Evolutionary conservation across 169 alveolate species (phyloP).

Genomic region (Plasmodium inui): DNA sequence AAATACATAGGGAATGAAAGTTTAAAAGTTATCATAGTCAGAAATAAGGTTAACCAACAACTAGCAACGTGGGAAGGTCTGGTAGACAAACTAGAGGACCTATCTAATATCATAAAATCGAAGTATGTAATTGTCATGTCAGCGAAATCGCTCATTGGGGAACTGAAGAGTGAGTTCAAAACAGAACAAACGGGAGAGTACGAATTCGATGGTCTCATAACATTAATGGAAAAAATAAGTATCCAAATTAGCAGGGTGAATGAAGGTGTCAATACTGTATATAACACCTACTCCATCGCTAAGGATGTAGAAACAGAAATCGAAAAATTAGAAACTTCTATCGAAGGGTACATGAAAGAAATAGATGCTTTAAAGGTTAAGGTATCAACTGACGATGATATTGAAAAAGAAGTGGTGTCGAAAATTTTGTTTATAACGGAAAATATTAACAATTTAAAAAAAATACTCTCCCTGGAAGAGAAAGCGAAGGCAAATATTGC

Average conservation of each 20-base stretch:
- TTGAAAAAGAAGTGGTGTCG: not conserved
- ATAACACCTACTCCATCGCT: not conserved
- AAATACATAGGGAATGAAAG: not conserved
- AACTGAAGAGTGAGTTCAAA: not conserved
- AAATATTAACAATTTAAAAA: conserved; percentile 8
- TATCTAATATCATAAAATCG: not conserved
- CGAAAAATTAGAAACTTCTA: not conserved
- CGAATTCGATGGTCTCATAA: not conserved
- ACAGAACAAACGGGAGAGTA: not conserved
- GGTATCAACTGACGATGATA: not conserved
- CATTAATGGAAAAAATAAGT: not conserved
- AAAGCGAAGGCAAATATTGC: not conserved
- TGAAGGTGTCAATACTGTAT: not conserved
- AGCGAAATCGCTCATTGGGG: conserved; percentile 9
- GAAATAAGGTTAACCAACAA: conserved; percentile 2
- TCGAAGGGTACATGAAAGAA: not conserved
- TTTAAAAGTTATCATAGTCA: conserved; percentile 16
- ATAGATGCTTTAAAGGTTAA: not conserved
- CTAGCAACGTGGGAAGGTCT: not conserved
- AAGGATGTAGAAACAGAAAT: not conserved
- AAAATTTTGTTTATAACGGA: conserved; percentile 14
- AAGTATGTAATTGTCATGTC: conserved; percentile 16
- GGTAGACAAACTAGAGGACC: not conserved
- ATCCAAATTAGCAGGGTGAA: not conserved
- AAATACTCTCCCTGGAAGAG: not conserved